These are phyloP conservation scores for Aspergillus sp. DNA, from an alignment of 2,329 filamentous ascomycete genomes.

Conservation along the genomic window DNA sequence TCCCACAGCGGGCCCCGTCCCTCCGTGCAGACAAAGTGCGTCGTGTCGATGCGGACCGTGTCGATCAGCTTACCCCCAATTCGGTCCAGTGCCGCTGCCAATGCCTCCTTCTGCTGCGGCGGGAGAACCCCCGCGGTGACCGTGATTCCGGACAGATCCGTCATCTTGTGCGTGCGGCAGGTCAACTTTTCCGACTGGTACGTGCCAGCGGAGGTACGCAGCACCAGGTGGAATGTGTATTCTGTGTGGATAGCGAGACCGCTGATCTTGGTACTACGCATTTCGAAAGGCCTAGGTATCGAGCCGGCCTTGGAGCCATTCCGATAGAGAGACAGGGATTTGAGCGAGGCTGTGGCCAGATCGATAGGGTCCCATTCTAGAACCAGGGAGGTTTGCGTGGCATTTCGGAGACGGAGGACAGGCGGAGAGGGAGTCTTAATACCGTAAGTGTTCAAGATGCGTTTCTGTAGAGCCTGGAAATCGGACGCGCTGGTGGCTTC, in stretches of 20 bases:
- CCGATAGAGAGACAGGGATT: conserved; percentile 82
- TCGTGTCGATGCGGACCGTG: conserved; percentile 88
- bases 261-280: conserved; percentile 92
- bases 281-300: conserved; percentile 78
- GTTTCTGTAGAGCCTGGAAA: conserved; percentile 79
- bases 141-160: conserved; percentile 88
- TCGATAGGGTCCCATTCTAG: conserved; percentile 96
- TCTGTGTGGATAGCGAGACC: conserved; percentile 94
- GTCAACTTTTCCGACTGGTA: conserved; percentile 73
- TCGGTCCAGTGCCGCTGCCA: conserved; percentile 67
- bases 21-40: conserved; percentile 95
- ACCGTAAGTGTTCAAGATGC: conserved; percentile 81
- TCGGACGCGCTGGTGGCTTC: conserved; percentile 65
- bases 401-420: conserved; percentile 83
- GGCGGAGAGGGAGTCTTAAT: conserved; percentile 67
- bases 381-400: conserved; percentile 95
- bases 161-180: conserved; percentile 97
- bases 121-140: conserved; percentile 86
- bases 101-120: conserved; percentile 59
- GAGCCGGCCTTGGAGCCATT: conserved; percentile 95
- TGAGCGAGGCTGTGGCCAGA: conserved; percentile 82
- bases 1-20: conserved; percentile 86
- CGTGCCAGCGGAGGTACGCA: conserved; percentile 84
- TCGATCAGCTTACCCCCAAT: conserved; percentile 92
- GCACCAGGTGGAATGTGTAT: conserved; percentile 86